Evolutionary conservation across 768 basidiomycete species (phyloP).

Genomic region (Boletellus ananiceps): DNA sequence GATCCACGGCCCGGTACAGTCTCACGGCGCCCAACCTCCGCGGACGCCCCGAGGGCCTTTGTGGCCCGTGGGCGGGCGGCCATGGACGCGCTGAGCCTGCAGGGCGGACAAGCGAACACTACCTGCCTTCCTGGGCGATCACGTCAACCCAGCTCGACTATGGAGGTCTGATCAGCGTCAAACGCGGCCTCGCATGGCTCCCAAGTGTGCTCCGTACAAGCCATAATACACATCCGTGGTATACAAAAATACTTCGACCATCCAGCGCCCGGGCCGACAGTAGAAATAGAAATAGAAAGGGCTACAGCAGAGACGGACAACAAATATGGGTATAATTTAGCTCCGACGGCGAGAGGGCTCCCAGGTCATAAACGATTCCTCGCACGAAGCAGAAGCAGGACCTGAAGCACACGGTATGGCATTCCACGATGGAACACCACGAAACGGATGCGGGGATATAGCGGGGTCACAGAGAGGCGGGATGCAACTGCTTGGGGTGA

Average conservation of each 20-base stretch:
- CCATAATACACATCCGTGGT: neutral
- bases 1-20: too few relatives aligned
- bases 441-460: slow-evolving; percentile 15
- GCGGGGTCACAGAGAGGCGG: slow-evolving; percentile 19
- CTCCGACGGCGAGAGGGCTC: slow-evolving; percentile 39
- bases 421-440: slow-evolving; percentile 18
- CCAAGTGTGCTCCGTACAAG: neutral
- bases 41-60: too few relatives aligned
- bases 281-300: neutral
- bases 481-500: slow-evolving; percentile 13
- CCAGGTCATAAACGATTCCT: slow-evolving; percentile 63
- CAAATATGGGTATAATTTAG: slow-evolving; percentile 13
- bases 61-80: too few relatives aligned
- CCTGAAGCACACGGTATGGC: slow-evolving; percentile 17
- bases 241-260: slow-evolving; percentile 1
- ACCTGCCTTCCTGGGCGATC: slow-evolving; percentile 2
- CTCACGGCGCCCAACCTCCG: too few relatives aligned
- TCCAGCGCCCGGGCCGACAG: neutral
- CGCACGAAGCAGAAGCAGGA: slow-evolving; percentile 35
- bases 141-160: slow-evolving; percentile 9
- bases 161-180: too few relatives aligned
- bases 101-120: neutral
- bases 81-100: too few relatives aligned
- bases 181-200: too few relatives aligned
- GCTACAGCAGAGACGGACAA: neutral